Evolutionary conservation across 2,329 filamentous ascomycete genomes (phyloP), one percentile per base, ranked within the genome.

Genomic region (Chaetomium olivaceum): DNA sequence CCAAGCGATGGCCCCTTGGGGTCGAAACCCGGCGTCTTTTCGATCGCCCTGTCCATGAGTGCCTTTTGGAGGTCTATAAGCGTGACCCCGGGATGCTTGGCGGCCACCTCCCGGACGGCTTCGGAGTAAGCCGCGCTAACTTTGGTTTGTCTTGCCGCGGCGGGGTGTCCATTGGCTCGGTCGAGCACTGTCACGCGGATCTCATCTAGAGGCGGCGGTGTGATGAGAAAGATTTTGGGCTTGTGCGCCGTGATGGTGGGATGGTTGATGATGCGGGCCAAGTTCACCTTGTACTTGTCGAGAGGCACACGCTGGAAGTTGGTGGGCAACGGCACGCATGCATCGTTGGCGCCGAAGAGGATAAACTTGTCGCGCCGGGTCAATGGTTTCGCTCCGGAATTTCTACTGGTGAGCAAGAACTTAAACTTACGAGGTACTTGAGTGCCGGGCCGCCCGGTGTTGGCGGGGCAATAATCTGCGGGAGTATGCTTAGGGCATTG

Each of bases 341-440:
- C 89, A 77, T 98, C 95, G 75, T 99, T 98, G 71, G 95, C 92
- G 21, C 95, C 95, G 67, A 97, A 88, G 70, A 96, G 89, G 65
- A 97, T 79, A 48, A 90, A 81, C 90, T 93, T 65, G 16, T 9
- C 23, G 39, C 14, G 4, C 16, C 25, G 8, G 52, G 58, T 67
- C 51, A 65, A 43, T 21, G 8, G 4, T 58, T 43, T 33, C 19
- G 33, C 14, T 43, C 23, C 16, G 21, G 27, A 8, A 4, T 50
- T 50, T 16, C 14, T 43, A 23, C 16, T 21, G 36, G 27, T 19
- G 19, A 61, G 50, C 31, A 16, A 51, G 55, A 19, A 72, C 72
- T 83, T 72, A 16, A 72, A 72, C 83, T 73, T 76, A 91, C 89
- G 69, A 94, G 77, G 72, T 91, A 89, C 65, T 87, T 85, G 64